A percentile compares a stretch with the other conserved stretches of the same genome.
These are phyloP conservation scores for Candida maltosa DNA, from an alignment of 805 yeast species.

Conservation along the genomic window DNA sequence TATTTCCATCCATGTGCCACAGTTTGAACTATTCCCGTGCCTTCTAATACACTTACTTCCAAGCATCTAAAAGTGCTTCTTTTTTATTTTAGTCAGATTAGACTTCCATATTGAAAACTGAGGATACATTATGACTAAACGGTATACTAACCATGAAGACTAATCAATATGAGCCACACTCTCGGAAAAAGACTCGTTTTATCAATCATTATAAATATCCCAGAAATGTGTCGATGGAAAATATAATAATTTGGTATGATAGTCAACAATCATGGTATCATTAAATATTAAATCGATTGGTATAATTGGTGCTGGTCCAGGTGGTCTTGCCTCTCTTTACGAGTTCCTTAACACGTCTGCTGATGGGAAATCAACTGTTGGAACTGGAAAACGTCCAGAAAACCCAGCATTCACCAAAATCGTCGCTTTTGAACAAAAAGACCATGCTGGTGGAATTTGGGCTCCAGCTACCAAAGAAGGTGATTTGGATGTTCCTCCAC, in stretches of 20 bases:
- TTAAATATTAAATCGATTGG: constrained; percentile 17
- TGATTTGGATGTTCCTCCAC: constrained; percentile 26
- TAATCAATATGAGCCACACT: no score
- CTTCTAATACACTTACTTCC: no score
- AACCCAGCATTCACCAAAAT: constrained; percentile 26
- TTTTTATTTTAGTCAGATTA: no score
- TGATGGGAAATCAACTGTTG: constrained; percentile 24
- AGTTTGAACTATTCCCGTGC: no score
- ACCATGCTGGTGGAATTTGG: constrained; percentile 47
- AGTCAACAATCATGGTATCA: background rate
- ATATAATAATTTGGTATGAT: background rate
- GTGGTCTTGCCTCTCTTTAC: constrained; percentile 31
- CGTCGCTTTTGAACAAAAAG: constrained; percentile 44
- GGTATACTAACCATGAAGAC: no score
- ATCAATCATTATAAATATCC: no score
- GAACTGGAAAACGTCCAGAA: constrained; percentile 11
- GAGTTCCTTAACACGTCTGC: constrained; percentile 26
- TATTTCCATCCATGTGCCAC: no score
- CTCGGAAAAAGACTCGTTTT: no score
- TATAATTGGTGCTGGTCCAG: constrained; percentile 29
- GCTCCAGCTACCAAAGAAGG: constrained; percentile 18
- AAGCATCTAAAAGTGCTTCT: no score
- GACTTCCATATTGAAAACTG: no score
- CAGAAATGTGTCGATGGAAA: no score
- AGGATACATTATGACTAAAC: no score